phyloP scores from a whole-genome alignment of 148 eudicot species.

The Vaccinium macrocarpon region DNA sequence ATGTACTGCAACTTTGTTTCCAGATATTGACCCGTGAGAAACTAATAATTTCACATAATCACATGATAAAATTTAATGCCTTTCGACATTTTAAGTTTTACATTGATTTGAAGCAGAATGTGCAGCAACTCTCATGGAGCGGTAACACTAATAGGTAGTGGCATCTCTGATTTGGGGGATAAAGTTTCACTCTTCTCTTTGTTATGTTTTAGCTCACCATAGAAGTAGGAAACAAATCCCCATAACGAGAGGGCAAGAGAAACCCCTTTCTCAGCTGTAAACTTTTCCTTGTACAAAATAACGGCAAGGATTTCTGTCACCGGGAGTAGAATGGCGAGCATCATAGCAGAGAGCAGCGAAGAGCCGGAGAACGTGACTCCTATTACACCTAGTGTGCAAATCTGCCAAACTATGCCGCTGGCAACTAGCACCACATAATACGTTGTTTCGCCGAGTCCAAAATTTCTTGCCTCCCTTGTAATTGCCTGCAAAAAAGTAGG shows the following conservation, averaged over 20 bases:
- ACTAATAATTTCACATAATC: too few species aligned
- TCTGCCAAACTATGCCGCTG: constrained; percentile 17
- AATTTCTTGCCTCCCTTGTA: constrained; percentile 28
- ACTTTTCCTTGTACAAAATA: background rate
- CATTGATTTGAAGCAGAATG: background rate
- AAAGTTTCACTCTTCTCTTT: background rate
- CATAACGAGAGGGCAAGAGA: background rate
- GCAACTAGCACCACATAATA: constrained; percentile 28
- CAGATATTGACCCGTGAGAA: too few species aligned
- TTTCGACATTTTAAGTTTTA: too few species aligned
- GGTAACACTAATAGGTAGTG: background rate
- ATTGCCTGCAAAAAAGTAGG: constrained; percentile 31
- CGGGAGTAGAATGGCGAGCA: constrained; percentile 41
- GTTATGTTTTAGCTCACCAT: background rate
- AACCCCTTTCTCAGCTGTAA: background rate
- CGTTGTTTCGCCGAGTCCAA: constrained; percentile 30
- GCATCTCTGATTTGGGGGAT: background rate
- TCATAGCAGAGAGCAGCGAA: constrained; percentile 41
- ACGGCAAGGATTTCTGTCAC: constrained; percentile 42
- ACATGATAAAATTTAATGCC: too few species aligned
- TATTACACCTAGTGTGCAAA: background rate
- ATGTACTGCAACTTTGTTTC: too few species aligned
- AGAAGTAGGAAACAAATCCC: constrained; percentile 1
- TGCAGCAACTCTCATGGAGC: background rate
- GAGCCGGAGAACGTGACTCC: background rate